phyloP scores from a whole-genome alignment of 176 grass and related monocot species.

The Panicum miliaceum region DNA sequence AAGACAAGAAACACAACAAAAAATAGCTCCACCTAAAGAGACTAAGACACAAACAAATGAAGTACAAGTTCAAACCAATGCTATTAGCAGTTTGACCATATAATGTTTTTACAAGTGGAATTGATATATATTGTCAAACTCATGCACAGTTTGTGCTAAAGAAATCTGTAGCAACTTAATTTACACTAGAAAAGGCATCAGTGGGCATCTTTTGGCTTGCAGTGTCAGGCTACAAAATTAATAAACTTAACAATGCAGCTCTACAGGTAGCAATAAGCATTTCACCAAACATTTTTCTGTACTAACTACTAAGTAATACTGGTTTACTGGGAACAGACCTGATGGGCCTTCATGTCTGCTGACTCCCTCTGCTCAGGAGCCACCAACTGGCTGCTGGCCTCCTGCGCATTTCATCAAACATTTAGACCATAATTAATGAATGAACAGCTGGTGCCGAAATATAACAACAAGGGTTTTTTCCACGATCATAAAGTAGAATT shows the following conservation, averaged over 20 bases:
- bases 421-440: background rate
- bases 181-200: background rate
- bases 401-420: constrained; percentile 50
- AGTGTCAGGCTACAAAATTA: background rate
- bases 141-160: background rate
- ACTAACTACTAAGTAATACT: background rate
- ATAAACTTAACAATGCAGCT: background rate
- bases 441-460: background rate
- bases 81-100: background rate
- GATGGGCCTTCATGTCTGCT: background rate
- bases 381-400: constrained; percentile 5
- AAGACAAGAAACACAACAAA: background rate
- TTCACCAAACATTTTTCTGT: background rate
- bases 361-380: background rate
- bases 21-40: background rate
- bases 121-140: constrained; percentile 8
- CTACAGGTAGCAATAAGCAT: constrained; percentile 10
- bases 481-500: constrained; percentile 16
- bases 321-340: constrained; percentile 41
- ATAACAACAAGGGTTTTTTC: constrained; percentile 29
- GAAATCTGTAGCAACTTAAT: background rate
- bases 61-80: background rate
- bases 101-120: background rate
- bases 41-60: background rate
- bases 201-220: background rate